A percentile compares a stretch with the other conserved stretches of the same genome.
phyloP scores from a whole-genome alignment of 441 rosid species.

The Macaranga tanarius region DNA sequence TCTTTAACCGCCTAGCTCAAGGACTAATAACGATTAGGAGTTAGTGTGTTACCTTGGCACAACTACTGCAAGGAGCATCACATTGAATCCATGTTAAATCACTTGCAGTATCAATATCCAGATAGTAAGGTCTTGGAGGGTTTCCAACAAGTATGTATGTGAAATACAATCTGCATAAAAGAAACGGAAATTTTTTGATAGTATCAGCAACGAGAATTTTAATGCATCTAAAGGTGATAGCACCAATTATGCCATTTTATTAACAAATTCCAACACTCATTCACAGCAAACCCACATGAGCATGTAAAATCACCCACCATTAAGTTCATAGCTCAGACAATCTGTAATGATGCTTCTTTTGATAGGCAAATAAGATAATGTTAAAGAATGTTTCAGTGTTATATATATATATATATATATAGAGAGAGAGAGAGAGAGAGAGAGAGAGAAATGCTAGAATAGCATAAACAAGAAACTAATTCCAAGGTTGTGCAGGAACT shows the following conservation, averaged over 20 bases:
- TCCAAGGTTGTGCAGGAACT: background rate
- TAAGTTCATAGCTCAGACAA: background rate
- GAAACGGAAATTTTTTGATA: background rate
- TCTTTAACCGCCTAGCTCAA: conserved; percentile 7
- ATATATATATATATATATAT: no score
- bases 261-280: conserved; percentile 2
- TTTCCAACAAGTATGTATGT: conserved; percentile 68
- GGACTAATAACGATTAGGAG: conserved; percentile 4
- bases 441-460: background rate
- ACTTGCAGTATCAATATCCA: conserved; percentile 92
- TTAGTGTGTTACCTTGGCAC: conserved; percentile 63
- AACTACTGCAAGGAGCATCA: conserved; percentile 89
- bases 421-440: no score
- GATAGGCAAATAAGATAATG: background rate
- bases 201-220: conserved; percentile 5
- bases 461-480: background rate
- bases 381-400: no score
- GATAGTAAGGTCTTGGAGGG: conserved; percentile 59
- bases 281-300: background rate
- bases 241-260: background rate
- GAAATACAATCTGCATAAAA: conserved; percentile 59
- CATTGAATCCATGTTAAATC: conserved; percentile 97
- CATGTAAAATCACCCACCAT: background rate
- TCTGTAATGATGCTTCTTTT: background rate
- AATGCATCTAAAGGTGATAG: conserved; percentile 7